Conservation (phyloP, 1,284 basidiomycete species). For the Malassezia slooffiae region DNA sequence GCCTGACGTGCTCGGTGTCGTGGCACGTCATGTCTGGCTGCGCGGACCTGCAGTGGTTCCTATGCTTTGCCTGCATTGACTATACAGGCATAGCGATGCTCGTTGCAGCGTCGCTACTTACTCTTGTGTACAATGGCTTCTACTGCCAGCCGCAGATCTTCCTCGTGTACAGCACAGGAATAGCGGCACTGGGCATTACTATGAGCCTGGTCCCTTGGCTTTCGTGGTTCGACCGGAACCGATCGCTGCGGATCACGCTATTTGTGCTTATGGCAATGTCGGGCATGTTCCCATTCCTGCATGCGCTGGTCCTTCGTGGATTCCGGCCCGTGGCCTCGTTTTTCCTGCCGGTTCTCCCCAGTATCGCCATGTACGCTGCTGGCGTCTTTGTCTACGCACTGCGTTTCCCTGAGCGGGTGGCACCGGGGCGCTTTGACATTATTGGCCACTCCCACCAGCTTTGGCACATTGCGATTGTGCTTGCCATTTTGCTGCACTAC, state of each 20-base stretch:
- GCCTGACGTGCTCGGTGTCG: conserved; percentile 33
- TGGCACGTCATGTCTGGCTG: conserved; percentile 47
- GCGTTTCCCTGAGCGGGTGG: conserved; percentile 38
- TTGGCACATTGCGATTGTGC: conserved; percentile 42
- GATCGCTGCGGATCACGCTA: conserved; percentile 32
- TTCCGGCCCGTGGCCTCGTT: conserved; percentile 27
- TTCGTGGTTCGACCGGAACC: conserved; percentile 43
- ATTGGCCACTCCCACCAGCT: conserved; percentile 43
- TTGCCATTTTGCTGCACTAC: conserved; percentile 41
- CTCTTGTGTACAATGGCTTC: conserved; percentile 44
- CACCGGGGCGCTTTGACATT: conserved; percentile 38
- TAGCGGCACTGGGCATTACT: conserved; percentile 29
- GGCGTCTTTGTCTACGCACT: conserved; percentile 40
- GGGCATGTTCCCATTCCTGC: conserved; percentile 36
- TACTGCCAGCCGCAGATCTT: conserved; percentile 45
- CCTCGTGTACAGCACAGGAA: conserved; percentile 34
- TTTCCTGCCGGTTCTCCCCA: conserved; percentile 39
- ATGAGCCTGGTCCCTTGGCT: conserved; percentile 43
- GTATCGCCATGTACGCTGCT: conserved; percentile 30
- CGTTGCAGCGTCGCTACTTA: conserved; percentile 41
- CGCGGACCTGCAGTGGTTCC: conserved; percentile 36
- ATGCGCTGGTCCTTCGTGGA: conserved; percentile 39
- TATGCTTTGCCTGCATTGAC: conserved; percentile 43
- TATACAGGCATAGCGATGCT: conserved; percentile 45
- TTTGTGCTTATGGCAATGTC: conserved; percentile 42